These are phyloP conservation scores for Colletotrichum orchidophilum DNA, from an alignment of 2,329 filamentous ascomycete genomes.

Conservation along the genomic window DNA sequence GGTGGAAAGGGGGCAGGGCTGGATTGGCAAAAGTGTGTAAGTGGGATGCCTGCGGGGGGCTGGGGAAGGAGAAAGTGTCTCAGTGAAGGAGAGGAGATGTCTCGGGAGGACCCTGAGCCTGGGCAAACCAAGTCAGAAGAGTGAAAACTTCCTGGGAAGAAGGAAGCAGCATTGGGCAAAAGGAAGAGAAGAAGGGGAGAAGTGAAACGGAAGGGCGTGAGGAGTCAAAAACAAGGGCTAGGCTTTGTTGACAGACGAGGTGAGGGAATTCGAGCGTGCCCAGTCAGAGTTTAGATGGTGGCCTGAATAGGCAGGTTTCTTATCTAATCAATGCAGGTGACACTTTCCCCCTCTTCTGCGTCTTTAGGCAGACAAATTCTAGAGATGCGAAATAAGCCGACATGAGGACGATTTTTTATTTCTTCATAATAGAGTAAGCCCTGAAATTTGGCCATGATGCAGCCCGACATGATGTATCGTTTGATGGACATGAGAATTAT, in stretches of 20 bases:
- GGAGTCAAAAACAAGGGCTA: not conserved
- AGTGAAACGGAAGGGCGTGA: not conserved
- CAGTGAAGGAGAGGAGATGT: constrained; percentile 7
- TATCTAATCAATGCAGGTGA: constrained; percentile 22
- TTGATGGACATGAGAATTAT: not conserved
- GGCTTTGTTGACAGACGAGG: not conserved
- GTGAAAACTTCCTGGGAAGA: not conserved
- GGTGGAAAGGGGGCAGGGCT: constrained; percentile 3
- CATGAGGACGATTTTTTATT: not conserved
- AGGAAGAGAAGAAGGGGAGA: not conserved
- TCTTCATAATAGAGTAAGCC: not conserved
- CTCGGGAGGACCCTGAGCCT: constrained; percentile 23
- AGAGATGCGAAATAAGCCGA: not conserved
- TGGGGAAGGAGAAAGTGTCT: constrained; percentile 6
- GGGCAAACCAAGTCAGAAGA: not conserved
- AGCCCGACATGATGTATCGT: not conserved
- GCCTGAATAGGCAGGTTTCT: constrained; percentile 32
- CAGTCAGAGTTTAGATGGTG: constrained; percentile 25
- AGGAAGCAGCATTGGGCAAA: not conserved
- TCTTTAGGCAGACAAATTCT: constrained; percentile 1
- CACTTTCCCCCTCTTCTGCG: not conserved
- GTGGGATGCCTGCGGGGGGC: constrained; percentile 21
- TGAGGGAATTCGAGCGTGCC: constrained; percentile 10
- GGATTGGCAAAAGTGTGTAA: constrained; percentile 13
- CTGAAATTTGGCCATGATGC: not conserved